A percentile compares a stretch with the other conserved stretches of the same genome.
These are phyloP conservation scores for Maudiozyma bulderi DNA, from an alignment of 805 yeast species.

Conservation along the genomic window DNA sequence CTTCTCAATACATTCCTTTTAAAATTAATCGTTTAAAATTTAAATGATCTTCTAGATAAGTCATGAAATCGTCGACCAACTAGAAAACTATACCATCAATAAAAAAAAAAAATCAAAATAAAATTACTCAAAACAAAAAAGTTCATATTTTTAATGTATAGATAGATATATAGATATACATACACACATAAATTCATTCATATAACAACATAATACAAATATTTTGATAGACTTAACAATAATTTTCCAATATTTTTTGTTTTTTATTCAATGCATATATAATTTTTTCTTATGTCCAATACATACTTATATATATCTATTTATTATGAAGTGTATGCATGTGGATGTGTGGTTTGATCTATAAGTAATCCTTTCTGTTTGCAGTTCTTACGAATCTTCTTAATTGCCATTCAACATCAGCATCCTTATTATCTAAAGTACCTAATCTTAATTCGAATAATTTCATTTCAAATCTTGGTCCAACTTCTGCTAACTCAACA, in stretches of 20 bases:
- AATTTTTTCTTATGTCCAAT: background rate
- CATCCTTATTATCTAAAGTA: conserved; percentile 88
- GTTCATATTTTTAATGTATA: no score
- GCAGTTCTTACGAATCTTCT: conserved; percentile 93
- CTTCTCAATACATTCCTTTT: background rate
- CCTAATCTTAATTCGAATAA: conserved; percentile 82
- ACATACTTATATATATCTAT: background rate
- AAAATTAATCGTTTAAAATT: background rate
- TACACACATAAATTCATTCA: background rate
- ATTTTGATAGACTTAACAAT: background rate
- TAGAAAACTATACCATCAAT: no score
- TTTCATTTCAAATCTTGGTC: conserved; percentile 98
- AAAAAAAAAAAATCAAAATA: no score
- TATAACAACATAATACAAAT: background rate
- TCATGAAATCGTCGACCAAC: no score
- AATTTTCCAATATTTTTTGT: background rate
- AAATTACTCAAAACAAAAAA: background rate
- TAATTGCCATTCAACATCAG: conserved; percentile 95
- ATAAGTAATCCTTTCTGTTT: conserved; percentile 80
- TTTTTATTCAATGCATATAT: background rate
- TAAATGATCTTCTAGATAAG: no score
- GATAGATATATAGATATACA: background rate
- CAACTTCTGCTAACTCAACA: conserved; percentile 91
- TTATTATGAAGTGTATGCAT: background rate
- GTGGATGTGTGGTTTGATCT: background rate